Conservation (phyloP, 306 rosid genomes). For the Gillenia trifoliata region DNA sequence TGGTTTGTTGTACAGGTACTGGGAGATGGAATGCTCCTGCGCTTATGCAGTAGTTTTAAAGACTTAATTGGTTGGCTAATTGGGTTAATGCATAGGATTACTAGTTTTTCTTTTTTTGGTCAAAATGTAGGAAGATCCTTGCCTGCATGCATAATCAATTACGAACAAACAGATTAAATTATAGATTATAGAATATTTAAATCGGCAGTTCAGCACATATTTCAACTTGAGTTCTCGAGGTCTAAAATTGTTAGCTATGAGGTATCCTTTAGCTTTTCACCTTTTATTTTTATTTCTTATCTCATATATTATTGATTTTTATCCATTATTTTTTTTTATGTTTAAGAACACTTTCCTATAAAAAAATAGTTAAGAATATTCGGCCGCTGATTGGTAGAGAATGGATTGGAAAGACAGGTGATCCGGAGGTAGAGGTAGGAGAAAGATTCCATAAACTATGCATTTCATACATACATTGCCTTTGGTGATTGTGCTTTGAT, state of each 20-base stretch:
- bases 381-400: not conserved
- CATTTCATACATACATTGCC: not conserved
- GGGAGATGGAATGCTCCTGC: not conserved
- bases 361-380: too few relatives aligned
- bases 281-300: not conserved
- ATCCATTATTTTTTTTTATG: not conserved
- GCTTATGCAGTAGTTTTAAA: not conserved
- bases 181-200: not conserved
- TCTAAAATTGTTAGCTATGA: not conserved
- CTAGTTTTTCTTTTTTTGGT: not conserved
- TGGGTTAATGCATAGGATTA: not conserved
- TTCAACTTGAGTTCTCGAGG: not conserved
- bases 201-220: not conserved
- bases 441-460: not conserved
- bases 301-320: not conserved
- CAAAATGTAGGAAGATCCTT: not conserved
- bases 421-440: not conserved
- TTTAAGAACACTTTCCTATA: not conserved
- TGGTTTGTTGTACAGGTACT: not conserved
- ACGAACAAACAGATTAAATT: not conserved
- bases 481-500: not conserved
- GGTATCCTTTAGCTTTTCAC: not conserved
- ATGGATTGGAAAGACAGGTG: not conserved
- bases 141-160: not conserved
- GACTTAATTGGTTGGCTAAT: not conserved